Evolutionary conservation across 2,329 filamentous ascomycete genomes (phyloP), one percentile per base, ranked within the genome.

Genomic region (Biscogniauxia mediterranea): DNA sequence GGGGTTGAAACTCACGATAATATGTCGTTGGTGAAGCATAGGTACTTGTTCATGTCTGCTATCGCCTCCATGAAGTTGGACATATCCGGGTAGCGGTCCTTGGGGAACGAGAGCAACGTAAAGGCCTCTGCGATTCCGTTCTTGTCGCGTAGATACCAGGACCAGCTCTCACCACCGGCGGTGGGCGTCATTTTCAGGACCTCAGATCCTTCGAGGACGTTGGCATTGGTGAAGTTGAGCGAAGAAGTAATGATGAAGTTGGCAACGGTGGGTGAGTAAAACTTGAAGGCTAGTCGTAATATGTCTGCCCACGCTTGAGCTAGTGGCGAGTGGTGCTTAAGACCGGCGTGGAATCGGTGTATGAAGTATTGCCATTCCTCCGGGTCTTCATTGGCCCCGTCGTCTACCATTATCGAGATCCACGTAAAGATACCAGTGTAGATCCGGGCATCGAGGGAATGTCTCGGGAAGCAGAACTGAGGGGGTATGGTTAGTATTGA

Each of bases 351-450:
- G 52, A 71, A 73, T 23, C 69, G 68, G 11, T 66, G 53, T 19
- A 71, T 69, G 55, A 73, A 73, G 6, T 61, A 19, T 19, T 67
- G 64, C 21, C 68, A 61, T 53, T 70, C 64, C 15, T 59, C 54
- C 1, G 61, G 62, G 2, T 66, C 55, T 56, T 65, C 56, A 6
- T 52, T 50, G 9, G 69, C 67, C 52, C 62, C 66, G 63, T 75
- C 72, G 32, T 74, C 74, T 17, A 72, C 68, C 7, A 74, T 61
- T 23, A 71, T 68, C 5, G 67, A 68, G 5, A 75, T 58, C 62
- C 72, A 72, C 25, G 73, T 73, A 54, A 70, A 71, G 42, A 75
- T 70, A 17, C 72, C 71, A 11, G 73, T 64, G 60, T 74, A 72
- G 25, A 76, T 58, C 50, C 70, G 70, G 17, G 73, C 63, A 17